A percentile compares a stretch with the other conserved stretches of the same genome.
phyloP scores from a whole-genome alignment of 352 stramenopile species.

The Globisporangium ultimum region DNA sequence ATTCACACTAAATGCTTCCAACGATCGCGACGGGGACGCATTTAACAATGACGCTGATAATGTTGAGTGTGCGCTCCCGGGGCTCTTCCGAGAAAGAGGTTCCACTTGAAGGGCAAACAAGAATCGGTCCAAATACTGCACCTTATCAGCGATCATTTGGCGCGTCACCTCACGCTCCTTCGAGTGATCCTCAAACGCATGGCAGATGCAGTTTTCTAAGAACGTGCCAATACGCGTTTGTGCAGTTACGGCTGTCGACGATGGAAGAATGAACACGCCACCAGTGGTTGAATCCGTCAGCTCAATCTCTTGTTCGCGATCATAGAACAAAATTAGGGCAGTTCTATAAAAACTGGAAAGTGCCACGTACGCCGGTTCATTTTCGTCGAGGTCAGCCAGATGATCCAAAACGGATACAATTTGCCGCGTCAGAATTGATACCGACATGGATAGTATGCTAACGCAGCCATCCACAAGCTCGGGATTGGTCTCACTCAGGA shows the following conservation, averaged over 20 bases:
- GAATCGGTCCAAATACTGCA: conserved; percentile 52
- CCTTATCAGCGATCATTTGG: conserved; percentile 20
- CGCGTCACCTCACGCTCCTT: conserved; percentile 7
- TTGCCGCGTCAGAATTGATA: conserved; percentile 19
- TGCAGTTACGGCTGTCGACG: conserved; percentile 13
- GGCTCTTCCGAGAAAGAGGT: conserved; percentile 1
- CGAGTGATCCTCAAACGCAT: not conserved
- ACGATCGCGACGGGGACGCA: not conserved
- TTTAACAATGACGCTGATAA: not conserved
- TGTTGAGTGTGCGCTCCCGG: not conserved
- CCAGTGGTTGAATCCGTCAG: conserved; percentile 28
- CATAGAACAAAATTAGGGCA: conserved; percentile 35
- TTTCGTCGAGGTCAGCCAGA: conserved; percentile 5
- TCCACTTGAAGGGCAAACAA: conserved; percentile 37
- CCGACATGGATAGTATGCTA: conserved; percentile 18
- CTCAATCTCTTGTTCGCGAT: conserved; percentile 30
- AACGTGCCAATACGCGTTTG: conserved; percentile 26
- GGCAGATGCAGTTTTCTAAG: conserved; percentile 20
- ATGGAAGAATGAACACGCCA: conserved; percentile 26
- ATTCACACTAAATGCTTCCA: not conserved
- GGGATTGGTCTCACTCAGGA: conserved; percentile 31
- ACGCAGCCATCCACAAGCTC: conserved; percentile 28
- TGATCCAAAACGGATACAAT: not conserved
- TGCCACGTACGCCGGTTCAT: conserved; percentile 1
- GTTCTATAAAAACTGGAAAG: conserved; percentile 25